These are phyloP conservation scores for Saxophila tyrrhenica DNA, from an alignment of 495 filamentous ascomycete genomes.

Conservation along the genomic window DNA sequence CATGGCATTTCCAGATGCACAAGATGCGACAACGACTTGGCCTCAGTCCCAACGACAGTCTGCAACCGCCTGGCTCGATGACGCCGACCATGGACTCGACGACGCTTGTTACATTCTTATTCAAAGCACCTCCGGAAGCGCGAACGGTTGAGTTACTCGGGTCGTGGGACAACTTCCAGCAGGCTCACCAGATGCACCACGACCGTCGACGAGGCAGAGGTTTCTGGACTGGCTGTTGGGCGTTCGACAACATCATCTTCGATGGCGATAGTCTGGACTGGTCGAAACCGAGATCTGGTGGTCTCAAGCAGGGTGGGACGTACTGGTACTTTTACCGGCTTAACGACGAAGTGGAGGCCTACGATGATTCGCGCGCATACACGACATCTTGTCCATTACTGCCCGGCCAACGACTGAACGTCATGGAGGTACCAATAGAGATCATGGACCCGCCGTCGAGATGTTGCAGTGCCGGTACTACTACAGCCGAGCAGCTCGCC, in stretches of 20 bases:
- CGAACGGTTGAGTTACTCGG: slow-evolving; percentile 69
- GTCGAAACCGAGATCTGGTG: slow-evolving; percentile 54
- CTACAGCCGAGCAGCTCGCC: not conserved
- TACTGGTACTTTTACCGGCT: slow-evolving; percentile 92
- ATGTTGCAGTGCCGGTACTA: slow-evolving; percentile 5
- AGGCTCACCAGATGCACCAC: slow-evolving; percentile 63
- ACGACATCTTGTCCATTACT: slow-evolving; percentile 76
- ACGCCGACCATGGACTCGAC: slow-evolving; percentile 24
- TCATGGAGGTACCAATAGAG: slow-evolving; percentile 68
- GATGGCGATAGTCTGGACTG: slow-evolving; percentile 53
- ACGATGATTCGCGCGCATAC: slow-evolving; percentile 56
- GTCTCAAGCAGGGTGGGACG: slow-evolving; percentile 79
- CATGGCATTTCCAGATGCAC: not conserved
- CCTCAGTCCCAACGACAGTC: not conserved
- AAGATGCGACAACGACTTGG: not conserved
- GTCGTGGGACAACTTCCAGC: slow-evolving; percentile 87
- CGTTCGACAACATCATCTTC: slow-evolving; percentile 71
- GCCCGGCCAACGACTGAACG: slow-evolving; percentile 75
- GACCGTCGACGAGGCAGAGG: slow-evolving; percentile 57
- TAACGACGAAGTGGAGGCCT: slow-evolving; percentile 60
- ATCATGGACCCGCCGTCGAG: slow-evolving; percentile 8
- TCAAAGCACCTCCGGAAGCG: slow-evolving; percentile 51
- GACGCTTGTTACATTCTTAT: slow-evolving; percentile 30
- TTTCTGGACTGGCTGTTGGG: slow-evolving; percentile 75
- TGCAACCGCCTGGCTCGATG: not conserved